These are phyloP conservation scores for Psilocybe mexicana DNA, from an alignment of 1,284 basidiomycete species.

Conservation along the genomic window DNA sequence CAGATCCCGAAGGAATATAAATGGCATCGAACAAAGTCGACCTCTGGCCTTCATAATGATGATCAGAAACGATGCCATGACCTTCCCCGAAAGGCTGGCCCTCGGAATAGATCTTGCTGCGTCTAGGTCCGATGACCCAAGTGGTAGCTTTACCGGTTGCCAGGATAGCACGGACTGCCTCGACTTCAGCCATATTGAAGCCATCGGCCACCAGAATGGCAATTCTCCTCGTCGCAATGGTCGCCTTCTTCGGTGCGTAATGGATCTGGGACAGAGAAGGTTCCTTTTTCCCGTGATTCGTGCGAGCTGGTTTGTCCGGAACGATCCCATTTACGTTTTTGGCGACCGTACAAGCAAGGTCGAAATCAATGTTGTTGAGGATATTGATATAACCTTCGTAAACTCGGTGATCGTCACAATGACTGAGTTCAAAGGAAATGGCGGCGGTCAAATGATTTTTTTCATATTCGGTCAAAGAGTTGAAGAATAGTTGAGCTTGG, in stretches of 20 bases:
- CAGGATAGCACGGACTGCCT: slow-evolving; percentile 56
- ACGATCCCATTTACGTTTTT: slow-evolving; percentile 60
- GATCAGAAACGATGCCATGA: slow-evolving; percentile 53
- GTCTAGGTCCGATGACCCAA: slow-evolving; percentile 69
- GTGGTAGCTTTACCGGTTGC: slow-evolving; percentile 54
- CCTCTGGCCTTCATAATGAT: slow-evolving; percentile 74
- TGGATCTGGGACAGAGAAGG: slow-evolving; percentile 61
- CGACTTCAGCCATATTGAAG: slow-evolving; percentile 61
- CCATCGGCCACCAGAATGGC: slow-evolving; percentile 77
- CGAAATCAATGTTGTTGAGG: slow-evolving; percentile 69
- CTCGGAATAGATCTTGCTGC: slow-evolving; percentile 54
- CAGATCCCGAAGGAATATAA: slow-evolving; percentile 66
- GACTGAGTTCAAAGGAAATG: slow-evolving; percentile 76
- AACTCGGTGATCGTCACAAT: slow-evolving; percentile 74
- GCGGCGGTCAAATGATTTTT: slow-evolving; percentile 66
- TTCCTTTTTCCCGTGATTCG: slow-evolving; percentile 59
- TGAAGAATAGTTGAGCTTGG: slow-evolving; percentile 78
- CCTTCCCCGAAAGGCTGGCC: slow-evolving; percentile 31
- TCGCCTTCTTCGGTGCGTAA: slow-evolving; percentile 61
- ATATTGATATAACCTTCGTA: slow-evolving; percentile 66
- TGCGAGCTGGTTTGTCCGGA: slow-evolving; percentile 45
- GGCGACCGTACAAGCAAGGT: slow-evolving; percentile 68
- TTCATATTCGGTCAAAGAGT: slow-evolving; percentile 70
- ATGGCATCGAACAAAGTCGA: slow-evolving; percentile 82
- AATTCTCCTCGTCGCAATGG: slow-evolving; percentile 67